phyloP scores from a whole-genome alignment of 441 rosid species.

The Capsella rubella region DNA sequence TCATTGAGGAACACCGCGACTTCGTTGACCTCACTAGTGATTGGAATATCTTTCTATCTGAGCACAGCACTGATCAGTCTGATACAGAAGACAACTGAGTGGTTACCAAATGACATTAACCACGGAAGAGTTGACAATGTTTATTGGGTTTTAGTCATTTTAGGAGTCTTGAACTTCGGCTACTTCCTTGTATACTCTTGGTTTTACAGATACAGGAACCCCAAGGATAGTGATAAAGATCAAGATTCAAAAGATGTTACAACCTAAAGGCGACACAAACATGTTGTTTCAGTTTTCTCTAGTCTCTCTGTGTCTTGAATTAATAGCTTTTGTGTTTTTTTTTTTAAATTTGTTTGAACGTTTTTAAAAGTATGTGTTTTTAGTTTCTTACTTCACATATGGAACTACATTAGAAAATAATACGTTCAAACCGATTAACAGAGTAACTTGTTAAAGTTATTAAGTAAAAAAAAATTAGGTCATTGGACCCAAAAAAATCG shows the following conservation, averaged over 20 bases:
- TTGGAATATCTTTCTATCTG: conserved; percentile 53
- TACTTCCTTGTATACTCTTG: conserved; percentile 50
- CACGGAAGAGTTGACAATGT: conserved; percentile 54
- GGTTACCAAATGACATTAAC: conserved; percentile 55
- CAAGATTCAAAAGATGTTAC: conserved; percentile 17
- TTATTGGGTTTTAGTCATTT: conserved; percentile 49
- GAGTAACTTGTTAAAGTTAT: not conserved
- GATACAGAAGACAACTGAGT: conserved; percentile 42
- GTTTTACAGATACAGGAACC: conserved; percentile 45
- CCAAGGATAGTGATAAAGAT: conserved; percentile 5
- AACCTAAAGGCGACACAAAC: not conserved
- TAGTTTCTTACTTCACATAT: not conserved
- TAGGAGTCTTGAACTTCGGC: conserved; percentile 48
- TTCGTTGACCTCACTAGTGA: conserved; percentile 50
- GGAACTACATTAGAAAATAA: not conserved
- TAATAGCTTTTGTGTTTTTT: not conserved
- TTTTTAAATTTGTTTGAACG: not conserved
- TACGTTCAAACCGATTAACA: not conserved
- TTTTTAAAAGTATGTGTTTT: not conserved
- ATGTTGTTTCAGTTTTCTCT: not conserved
- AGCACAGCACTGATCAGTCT: conserved; percentile 50
- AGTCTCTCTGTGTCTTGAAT: not conserved
- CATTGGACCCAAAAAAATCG: too few species aligned
- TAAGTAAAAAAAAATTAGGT: too few species aligned
- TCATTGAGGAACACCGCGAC: conserved; percentile 57